phyloP scores from a whole-genome alignment of 2,329 filamentous ascomycete genomes.

The Paradendryphiella salina region DNA sequence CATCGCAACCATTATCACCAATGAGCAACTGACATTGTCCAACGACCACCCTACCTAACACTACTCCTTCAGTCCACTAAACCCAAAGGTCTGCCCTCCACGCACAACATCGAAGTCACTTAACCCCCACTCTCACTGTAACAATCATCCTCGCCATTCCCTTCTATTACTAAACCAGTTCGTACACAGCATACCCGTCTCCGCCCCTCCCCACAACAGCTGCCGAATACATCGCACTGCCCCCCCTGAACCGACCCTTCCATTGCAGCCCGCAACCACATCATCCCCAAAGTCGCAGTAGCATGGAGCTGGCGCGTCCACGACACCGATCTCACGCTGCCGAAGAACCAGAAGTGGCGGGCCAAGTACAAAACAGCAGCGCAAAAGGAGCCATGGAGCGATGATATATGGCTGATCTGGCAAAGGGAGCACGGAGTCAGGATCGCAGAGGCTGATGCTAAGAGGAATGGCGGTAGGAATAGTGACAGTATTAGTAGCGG shows the following conservation, averaged over 20 bases:
- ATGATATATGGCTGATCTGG: slow-evolving; percentile 10
- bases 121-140: neutral
- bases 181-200: neutral
- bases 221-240: slow-evolving; percentile 4
- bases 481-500: too few species aligned
- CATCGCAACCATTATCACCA: neutral
- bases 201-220: slow-evolving; percentile 1
- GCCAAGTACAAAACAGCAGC: neutral
- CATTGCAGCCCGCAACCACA: neutral
- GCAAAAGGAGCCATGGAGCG: neutral
- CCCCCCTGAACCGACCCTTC: neutral
- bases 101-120: neutral
- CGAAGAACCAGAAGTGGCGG: slow-evolving; percentile 1
- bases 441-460: neutral
- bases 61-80: too few species aligned
- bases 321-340: neutral
- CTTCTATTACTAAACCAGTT: slow-evolving; percentile 2
- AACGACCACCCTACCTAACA: too few species aligned
- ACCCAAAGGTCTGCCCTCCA: neutral
- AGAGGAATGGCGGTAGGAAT: neutral
- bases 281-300: slow-evolving; percentile 3
- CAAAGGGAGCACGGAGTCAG: slow-evolving; percentile 5
- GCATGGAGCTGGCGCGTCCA: slow-evolving; percentile 8
- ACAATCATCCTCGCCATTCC: neutral
- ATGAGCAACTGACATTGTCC: neutral